Percentiles rank a stretch among this genome's conserved stretches.
These are phyloP conservation scores for Bombardia bombarda DNA, from an alignment of 495 filamentous ascomycete genomes.

Conservation along the genomic window DNA sequence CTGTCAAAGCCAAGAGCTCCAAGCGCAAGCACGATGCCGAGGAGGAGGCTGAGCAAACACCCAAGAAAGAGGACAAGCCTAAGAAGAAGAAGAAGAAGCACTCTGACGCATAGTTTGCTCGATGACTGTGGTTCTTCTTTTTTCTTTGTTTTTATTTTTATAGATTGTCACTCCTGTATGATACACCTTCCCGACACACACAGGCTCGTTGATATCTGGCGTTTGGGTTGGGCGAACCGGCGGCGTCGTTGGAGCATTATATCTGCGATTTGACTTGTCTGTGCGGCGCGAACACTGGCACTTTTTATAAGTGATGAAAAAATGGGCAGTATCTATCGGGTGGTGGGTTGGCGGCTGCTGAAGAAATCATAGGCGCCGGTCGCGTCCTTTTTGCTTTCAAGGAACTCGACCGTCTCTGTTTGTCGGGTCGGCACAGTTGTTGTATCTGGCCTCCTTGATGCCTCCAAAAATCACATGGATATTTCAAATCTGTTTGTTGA, in stretches of 20 bases:
- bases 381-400: too few species aligned
- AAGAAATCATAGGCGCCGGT: too few species aligned
- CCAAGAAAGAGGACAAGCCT: conserved; percentile 29
- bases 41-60: conserved; percentile 19
- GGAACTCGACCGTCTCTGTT: too few species aligned
- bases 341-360: too few species aligned
- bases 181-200: conserved; percentile 25
- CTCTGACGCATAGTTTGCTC: conserved; percentile 19
- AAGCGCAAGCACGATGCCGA: conserved; percentile 34
- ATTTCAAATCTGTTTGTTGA: too few species aligned
- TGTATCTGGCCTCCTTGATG: too few species aligned
- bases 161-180: conserved; percentile 22
- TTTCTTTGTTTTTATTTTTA: conserved; percentile 12
- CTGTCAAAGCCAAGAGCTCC: conserved; percentile 30
- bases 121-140: conserved; percentile 13
- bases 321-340: too few species aligned
- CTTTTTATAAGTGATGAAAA: conserved; percentile 10
- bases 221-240: conserved; percentile 22
- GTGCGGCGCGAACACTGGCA: conserved; percentile 13
- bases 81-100: conserved; percentile 44
- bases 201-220: conserved; percentile 22
- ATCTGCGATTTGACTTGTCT: conserved; percentile 14
- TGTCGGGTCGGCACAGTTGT: too few species aligned
- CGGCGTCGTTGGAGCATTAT: conserved; percentile 20
- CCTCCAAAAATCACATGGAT: too few species aligned